Evolutionary conservation across 306 rosid genomes (phyloP), one percentile per base, ranked within the genome.

Genomic region (Biancaea sappan): DNA sequence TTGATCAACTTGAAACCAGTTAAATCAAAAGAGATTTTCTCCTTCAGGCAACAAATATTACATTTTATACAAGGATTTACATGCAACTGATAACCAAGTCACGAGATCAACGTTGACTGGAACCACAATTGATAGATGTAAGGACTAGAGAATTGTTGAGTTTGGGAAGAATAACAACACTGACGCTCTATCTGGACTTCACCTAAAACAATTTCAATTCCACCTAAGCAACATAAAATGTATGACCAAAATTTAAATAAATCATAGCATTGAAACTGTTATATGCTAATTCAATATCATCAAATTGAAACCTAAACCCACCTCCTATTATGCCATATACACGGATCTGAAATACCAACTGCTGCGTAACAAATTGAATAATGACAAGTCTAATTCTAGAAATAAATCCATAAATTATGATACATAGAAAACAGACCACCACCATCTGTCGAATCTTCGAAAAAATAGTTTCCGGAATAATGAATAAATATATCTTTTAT

Each of bases 51-150:
- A 22, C 70, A 57, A 57, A 57, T 64, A 31, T 13, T 57, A 46
- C 25, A 66, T 72, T 46, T 69, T 2, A 34, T 35, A 24, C 40
- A 47, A 48, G 31, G 32, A 64, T 22, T 40, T 24, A 29, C 58
- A 69, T 29, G 75, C 47, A 59, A 69, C 47, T 10, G 24, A 28
- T 61, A 61, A 22, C 78, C 15, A 67, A 70, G 51, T 43, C 18
- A 40, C 54, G 53, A 34, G 78, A 72, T 64, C 73, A 78, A 47
- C 38, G 47, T 15, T 57, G 31, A 68, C 12, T 44, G 29, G 9
- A 66, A 14, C 51, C 21, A 44, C 53, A 77, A 58, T 24, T 16
- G 43, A 25, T 57, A 15, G 22, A 41, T 9, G 22, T 65, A 61
- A 69, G 66, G 56, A 50, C 16, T 41, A 19, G 53, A 13, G 52